Percentiles rank a stretch among this genome's conserved stretches.
phyloP scores from a whole-genome alignment of 192 early-diverging fungal genomes.

The Coemansia furcata region DNA sequence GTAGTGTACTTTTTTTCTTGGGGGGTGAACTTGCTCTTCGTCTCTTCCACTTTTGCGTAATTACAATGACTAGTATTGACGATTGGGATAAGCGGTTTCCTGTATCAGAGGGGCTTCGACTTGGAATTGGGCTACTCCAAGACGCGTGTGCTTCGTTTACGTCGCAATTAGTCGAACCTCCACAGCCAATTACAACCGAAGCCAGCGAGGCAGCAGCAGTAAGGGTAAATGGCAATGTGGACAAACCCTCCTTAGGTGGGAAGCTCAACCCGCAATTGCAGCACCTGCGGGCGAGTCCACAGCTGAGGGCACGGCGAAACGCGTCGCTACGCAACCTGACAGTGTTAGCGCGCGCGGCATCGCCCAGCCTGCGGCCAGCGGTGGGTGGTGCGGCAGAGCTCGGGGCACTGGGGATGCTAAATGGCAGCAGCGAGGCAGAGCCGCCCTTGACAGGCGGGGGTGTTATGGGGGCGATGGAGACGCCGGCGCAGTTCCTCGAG shows the following conservation, averaged over 20 bases:
- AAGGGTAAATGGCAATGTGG: not conserved
- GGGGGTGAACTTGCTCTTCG: not conserved
- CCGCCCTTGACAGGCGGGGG: not conserved
- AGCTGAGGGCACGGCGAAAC: slow-evolving; percentile 25
- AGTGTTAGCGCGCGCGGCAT: not conserved
- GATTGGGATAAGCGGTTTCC: slow-evolving; percentile 29
- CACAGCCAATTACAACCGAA: not conserved
- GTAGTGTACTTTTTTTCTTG: not conserved
- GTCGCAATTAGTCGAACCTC: slow-evolving; percentile 6
- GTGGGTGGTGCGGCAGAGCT: not conserved
- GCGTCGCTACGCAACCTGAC: slow-evolving; percentile 24
- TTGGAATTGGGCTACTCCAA: slow-evolving; percentile 15
- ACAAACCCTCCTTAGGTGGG: not conserved
- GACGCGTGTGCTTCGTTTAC: slow-evolving; percentile 8
- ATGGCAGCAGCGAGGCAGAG: not conserved
- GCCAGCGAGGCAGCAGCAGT: not conserved
- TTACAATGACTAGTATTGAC: slow-evolving; percentile 1
- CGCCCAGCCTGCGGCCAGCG: slow-evolving; percentile 1
- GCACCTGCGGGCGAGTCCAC: slow-evolving; percentile 12
- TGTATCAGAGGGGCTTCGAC: slow-evolving; percentile 1
- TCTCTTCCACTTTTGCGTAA: slow-evolving; percentile 37
- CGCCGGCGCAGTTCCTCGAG: slow-evolving; percentile 88
- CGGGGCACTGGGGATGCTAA: not conserved
- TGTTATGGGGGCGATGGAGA: slow-evolving; percentile 68
- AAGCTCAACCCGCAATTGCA: slow-evolving; percentile 9